Evolutionary conservation across 805 yeast genomes (phyloP), one percentile per base, ranked within the genome.

Genomic region (Saturnispora sanitii): DNA sequence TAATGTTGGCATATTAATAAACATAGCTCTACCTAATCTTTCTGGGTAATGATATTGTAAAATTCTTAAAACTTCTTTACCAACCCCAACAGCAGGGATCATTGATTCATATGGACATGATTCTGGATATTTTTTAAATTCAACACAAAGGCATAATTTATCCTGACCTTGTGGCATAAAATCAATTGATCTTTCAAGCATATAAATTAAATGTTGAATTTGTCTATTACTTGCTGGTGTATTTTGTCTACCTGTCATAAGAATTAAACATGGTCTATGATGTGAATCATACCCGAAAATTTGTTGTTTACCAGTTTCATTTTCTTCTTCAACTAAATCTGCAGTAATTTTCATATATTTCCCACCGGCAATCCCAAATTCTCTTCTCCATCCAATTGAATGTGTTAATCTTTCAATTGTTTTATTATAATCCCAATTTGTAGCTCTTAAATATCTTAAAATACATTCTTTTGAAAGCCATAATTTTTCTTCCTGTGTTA

Each of bases 31-130:
- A 20, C 98, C 98, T 45, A 92, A 70, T 52, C 98, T 75, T 59
- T 92, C 98, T 6, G 98, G 98, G 58, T 92, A 92, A 62, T 92
- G 98, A 29, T 94, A 87, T 64, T 92, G 98, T 53, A 92, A 66
- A 54, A 92, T 92, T 58, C 80, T 80, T 49, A 92, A 68, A 22
- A 90, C 96, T 60, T 86, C 94, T 56, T 90, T 81, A 28, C 96
- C 96, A 18, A 77, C 79, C 35, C 81, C 72, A 32, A 90, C 72
- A 2, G 95, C 80, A 5, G 97, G 96, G 57, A 68, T 75, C 38
- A 61, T 71, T 53, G 61, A 56, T 31, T 57, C 61, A 23, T 54
- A 49, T 12, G 50, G 43, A 16, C 54, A 50, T 2, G 61, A 54
- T 58, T 66, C 70, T 42, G 85, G 82, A 43, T 84, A 77, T 25